Evolutionary conservation across 306 rosid species (phyloP), one percentile per base, ranked within the genome.

Genomic region (Heteromeles arbutifolia): DNA sequence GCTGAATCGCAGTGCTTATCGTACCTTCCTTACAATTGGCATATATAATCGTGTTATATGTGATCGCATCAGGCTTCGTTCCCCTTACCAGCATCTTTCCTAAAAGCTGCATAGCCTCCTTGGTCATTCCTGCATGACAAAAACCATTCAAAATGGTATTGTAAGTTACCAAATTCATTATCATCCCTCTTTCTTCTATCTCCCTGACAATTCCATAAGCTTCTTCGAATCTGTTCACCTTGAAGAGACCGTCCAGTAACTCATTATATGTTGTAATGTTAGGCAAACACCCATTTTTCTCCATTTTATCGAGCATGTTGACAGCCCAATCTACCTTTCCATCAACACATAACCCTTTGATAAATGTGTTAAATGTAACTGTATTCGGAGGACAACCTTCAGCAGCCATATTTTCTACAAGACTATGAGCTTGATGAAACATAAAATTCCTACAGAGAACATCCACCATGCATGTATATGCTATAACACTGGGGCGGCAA

Each of bases 401-500:
- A 8, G 69, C 11, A 65, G 54, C 43, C 99, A 95, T 92, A 24
- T 74, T 87, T 73, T 90, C 88, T 50, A 92, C 78, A 62, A 90
- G 90, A 70, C 28, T 69, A 69, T 74, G 62, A 79, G 96, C 97
- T 78, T 82, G 82, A 61, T 86, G 76, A 73, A 92, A 90, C 97
- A 88, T 84, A 28, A 29, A 86, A 65, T 79, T 82, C 77, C 78
- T 82, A 84, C 96, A 89, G 64, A 95, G 97, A 39, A 83, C 91
- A 81, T 90, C 97, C 70, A 95, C 88, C 97, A 90, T 88, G 86
- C 87, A 85, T 50, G 93, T 90, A 68, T 86, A 95, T 6, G 78
- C 85, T 76, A 95, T 91, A 32, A 81, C 99, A 87, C 92, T 92
- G 63, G 97, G 97, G 65, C 39, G 89, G 25, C 90, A 89, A n/a